Evolutionary conservation across 2,329 filamentous ascomycete genomes (phyloP).

Genomic region (Aotearoamyces nothofagi): DNA sequence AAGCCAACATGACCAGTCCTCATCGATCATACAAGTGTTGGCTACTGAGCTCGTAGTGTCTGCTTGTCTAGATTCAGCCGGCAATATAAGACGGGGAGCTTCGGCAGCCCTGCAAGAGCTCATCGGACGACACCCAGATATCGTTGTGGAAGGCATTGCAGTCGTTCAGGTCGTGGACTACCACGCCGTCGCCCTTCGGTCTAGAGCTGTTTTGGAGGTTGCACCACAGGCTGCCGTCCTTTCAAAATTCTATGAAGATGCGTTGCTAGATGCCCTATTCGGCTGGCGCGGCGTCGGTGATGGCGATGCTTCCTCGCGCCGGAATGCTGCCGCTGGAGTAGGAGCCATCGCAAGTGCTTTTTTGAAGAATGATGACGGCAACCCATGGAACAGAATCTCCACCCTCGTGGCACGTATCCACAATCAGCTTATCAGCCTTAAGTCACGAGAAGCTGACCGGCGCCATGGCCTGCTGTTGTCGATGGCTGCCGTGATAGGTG

Average conservation of each 20-base stretch:
- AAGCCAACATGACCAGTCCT: constrained; percentile 20
- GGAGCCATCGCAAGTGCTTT: constrained; percentile 28
- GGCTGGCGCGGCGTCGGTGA: constrained; percentile 85
- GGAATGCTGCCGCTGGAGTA: constrained; percentile 55
- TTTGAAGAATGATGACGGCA: constrained; percentile 7
- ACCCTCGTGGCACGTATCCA: constrained; percentile 27
- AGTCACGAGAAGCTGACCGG: constrained; percentile 48
- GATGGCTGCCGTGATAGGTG: constrained; percentile 36
- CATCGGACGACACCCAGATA: constrained; percentile 83
- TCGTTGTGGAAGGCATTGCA: constrained; percentile 63
- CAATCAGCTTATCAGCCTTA: constrained; percentile 28
- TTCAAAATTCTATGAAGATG: constrained; percentile 47
- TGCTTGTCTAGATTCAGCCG: constrained; percentile 75
- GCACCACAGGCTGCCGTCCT: constrained; percentile 54
- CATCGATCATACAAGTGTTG: constrained; percentile 50
- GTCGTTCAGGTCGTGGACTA: constrained; percentile 89
- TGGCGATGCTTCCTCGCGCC: constrained; percentile 56
- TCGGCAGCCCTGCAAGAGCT: constrained; percentile 91
- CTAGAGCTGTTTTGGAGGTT: constrained; percentile 67
- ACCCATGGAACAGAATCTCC: constrained; percentile 15
- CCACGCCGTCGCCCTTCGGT: constrained; percentile 77
- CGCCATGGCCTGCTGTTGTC: constrained; percentile 51
- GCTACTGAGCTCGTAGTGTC: constrained; percentile 69
- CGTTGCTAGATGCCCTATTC: constrained; percentile 55
- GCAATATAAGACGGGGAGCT: constrained; percentile 83